Conservation (phyloP, 108 stramenopile species). For the Bacterosira constricta region DNA sequence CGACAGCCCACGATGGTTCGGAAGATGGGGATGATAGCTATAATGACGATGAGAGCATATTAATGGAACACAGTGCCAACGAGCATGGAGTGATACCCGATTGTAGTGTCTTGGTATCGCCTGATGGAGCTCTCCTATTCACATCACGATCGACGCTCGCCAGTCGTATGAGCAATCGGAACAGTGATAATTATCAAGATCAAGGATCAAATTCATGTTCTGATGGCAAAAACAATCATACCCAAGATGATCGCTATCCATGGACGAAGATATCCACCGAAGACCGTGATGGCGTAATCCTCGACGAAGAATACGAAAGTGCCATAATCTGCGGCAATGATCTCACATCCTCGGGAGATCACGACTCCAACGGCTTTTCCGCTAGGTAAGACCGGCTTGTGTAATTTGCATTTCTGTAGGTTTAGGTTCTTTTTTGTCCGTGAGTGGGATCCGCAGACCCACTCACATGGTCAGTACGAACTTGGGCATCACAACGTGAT, state of each 20-base stretch:
- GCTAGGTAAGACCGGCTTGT: slow-evolving; percentile 61
- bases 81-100: slow-evolving; percentile 39
- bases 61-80: too few species aligned
- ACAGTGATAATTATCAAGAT: background rate
- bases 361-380: slow-evolving; percentile 63
- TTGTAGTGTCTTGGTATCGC: slow-evolving; percentile 69
- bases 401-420: too few species aligned
- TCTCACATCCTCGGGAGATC: slow-evolving; percentile 48
- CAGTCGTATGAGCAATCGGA: background rate
- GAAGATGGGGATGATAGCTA: too few species aligned
- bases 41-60: too few species aligned
- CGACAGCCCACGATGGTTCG: too few species aligned
- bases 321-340: slow-evolving; percentile 66
- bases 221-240: background rate
- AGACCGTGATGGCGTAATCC: slow-evolving; percentile 3
- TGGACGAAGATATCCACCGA: slow-evolving; percentile 20
- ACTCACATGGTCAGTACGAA: too few species aligned
- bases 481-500: too few species aligned
- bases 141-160: slow-evolving; percentile 13
- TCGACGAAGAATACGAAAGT: slow-evolving; percentile 56
- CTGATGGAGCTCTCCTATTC: slow-evolving; percentile 71
- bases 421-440: too few species aligned
- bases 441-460: too few species aligned
- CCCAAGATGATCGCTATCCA: slow-evolving; percentile 21
- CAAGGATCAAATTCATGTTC: too few species aligned